phyloP scores from a whole-genome alignment of 108 stramenopile species.

The Skeletonema tropicum region DNA sequence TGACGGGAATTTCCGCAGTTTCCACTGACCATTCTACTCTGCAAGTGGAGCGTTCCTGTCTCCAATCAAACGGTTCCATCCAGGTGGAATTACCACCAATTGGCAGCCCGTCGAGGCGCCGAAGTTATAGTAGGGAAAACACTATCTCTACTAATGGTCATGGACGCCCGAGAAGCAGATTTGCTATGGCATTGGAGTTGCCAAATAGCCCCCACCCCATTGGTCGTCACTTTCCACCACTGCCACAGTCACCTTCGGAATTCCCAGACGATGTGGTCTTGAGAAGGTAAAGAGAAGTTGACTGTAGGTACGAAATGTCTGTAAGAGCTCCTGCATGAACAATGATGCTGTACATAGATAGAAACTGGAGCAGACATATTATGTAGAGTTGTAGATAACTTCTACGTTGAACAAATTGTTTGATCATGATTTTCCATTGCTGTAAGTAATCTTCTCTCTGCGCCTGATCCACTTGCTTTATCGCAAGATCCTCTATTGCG shows the following conservation, averaged over 20 bases:
- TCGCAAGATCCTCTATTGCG: no score
- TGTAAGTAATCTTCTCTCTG: no score
- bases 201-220: not conserved
- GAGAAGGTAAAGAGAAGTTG: not conserved
- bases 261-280: constrained; percentile 23
- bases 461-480: no score
- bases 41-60: constrained; percentile 57
- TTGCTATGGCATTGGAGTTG: constrained; percentile 12
- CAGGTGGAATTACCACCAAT: constrained; percentile 77
- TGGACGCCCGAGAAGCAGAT: constrained; percentile 53
- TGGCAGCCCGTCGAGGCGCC: constrained; percentile 48
- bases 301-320: not conserved
- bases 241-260: constrained; percentile 33
- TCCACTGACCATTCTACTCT: constrained; percentile 74
- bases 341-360: not conserved
- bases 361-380: not conserved
- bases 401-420: not conserved
- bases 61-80: constrained; percentile 68
- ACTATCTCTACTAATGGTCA: constrained; percentile 46
- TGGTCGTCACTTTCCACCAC: constrained; percentile 13
- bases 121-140: constrained; percentile 57
- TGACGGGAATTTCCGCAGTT: constrained; percentile 81
- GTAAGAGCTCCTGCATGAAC: not conserved
- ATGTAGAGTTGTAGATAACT: not conserved
- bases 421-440: no score